phyloP scores from a whole-genome alignment of 192 early-diverging fungal species.

The Coemansia erecta region DNA sequence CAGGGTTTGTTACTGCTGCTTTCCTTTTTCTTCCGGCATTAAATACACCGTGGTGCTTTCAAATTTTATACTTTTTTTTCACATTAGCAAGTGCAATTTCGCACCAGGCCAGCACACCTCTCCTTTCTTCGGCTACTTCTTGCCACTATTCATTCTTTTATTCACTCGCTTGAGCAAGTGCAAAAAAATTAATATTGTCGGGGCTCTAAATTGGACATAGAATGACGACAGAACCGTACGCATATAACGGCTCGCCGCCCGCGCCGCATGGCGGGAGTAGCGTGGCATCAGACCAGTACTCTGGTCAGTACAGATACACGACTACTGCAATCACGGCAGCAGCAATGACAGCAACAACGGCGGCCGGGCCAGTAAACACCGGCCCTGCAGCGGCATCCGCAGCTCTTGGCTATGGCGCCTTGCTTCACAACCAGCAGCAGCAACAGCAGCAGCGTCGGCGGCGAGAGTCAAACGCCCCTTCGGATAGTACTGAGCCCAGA shows the following conservation, averaged over 20 bases:
- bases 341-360: too few relatives aligned
- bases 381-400: slow-evolving; percentile 24
- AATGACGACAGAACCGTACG: slow-evolving; percentile 35
- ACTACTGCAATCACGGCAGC: not conserved
- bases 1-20: not conserved
- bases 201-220: not conserved
- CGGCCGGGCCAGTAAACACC: slow-evolving; percentile 4
- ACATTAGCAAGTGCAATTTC: too few relatives aligned
- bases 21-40: not conserved
- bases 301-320: slow-evolving; percentile 11
- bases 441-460: slow-evolving; percentile 28
- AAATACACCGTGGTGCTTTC: not conserved
- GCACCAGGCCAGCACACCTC: too few relatives aligned
- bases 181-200: not conserved
- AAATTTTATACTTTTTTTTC: not conserved
- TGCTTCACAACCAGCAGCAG: slow-evolving; percentile 31
- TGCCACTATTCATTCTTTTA: not conserved
- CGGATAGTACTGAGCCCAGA: slow-evolving; percentile 31
- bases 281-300: slow-evolving; percentile 24
- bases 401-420: slow-evolving; percentile 20
- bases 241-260: slow-evolving; percentile 21
- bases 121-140: not conserved
- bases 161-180: not conserved
- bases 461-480: slow-evolving; percentile 40
- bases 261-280: slow-evolving; percentile 16